These are phyloP conservation scores for Cercophora scortea DNA, from an alignment of 495 filamentous ascomycete species.

Conservation along the genomic window DNA sequence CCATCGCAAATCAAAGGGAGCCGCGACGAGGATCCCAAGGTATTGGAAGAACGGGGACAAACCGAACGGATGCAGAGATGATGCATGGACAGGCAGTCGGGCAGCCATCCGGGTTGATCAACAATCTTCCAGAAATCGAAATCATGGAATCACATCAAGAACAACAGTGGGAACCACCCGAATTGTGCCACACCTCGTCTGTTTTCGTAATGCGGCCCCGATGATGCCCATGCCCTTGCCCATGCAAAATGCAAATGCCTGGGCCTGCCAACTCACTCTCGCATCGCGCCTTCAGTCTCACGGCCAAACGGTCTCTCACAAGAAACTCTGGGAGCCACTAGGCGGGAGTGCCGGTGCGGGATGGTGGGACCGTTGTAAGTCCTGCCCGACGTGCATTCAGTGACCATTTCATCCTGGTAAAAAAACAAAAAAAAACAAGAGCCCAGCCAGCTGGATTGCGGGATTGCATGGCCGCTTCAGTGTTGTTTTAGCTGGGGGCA, in stretches of 20 bases:
- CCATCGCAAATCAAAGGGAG: no score
- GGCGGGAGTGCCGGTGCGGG: background rate
- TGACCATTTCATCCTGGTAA: background rate
- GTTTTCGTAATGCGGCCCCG: constrained; percentile 10
- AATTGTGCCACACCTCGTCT: constrained; percentile 8
- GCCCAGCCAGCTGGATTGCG: background rate
- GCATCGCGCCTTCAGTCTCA: background rate
- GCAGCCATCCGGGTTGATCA: background rate
- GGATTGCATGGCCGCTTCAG: constrained; percentile 2
- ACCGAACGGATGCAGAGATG: no score
- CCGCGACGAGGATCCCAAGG: no score
- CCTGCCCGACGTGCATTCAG: background rate
- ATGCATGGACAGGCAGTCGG: background rate
- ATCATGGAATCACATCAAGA: no score
- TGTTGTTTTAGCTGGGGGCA: constrained; percentile 11
- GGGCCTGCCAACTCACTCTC: constrained; percentile 10
- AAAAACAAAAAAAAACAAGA: background rate
- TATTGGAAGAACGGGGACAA: no score
- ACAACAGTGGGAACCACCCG: no score
- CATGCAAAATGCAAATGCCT: no score
- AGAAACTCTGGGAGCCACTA: background rate
- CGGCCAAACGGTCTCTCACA: background rate
- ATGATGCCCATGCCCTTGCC: constrained; percentile 1
- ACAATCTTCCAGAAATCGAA: no score
- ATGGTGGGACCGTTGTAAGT: background rate